Evolutionary conservation across 495 filamentous ascomycete genomes (phyloP).

Genomic region (Glonium stellatum): DNA sequence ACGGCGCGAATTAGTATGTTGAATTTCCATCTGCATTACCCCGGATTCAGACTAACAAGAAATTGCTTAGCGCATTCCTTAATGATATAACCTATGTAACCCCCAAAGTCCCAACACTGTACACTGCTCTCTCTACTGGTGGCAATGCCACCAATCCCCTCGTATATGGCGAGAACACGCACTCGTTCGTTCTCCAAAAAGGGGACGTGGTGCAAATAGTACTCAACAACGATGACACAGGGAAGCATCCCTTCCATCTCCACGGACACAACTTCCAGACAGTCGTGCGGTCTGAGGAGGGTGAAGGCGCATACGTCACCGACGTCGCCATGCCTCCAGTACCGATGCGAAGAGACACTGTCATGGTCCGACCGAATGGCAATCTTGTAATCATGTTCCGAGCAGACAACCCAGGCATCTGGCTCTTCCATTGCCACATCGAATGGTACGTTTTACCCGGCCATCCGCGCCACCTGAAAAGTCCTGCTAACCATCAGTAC

Average conservation of each 20-base stretch:
- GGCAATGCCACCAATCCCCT: conserved; percentile 51
- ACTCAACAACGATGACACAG: conserved; percentile 69
- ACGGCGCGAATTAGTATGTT: conserved; percentile 68
- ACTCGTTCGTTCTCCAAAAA: conserved; percentile 60
- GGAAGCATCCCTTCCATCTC: conserved; percentile 79
- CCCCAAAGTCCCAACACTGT: conserved; percentile 75
- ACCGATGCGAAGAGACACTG: conserved; percentile 54
- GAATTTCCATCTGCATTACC: conserved; percentile 19
- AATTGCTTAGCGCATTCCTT: conserved; percentile 58
- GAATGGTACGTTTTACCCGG: conserved; percentile 22
- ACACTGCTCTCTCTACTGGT: conserved; percentile 62
- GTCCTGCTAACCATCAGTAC: background rate
- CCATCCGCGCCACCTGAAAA: background rate
- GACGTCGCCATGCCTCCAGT: conserved; percentile 40
- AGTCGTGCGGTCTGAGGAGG: conserved; percentile 47
- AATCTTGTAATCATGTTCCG: conserved; percentile 44
- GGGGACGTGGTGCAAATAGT: conserved; percentile 68
- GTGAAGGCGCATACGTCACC: conserved; percentile 43
- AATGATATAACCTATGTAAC: conserved; percentile 68
- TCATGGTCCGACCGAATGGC: conserved; percentile 45
- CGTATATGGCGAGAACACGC: conserved; percentile 69
- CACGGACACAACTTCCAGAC: conserved; percentile 84
- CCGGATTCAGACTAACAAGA: background rate
- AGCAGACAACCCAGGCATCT: conserved; percentile 64
- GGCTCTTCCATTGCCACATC: conserved; percentile 64